These are phyloP conservation scores for Psilocybe subaeruginosa DNA, from an alignment of 768 basidiomycete species.

Conservation along the genomic window DNA sequence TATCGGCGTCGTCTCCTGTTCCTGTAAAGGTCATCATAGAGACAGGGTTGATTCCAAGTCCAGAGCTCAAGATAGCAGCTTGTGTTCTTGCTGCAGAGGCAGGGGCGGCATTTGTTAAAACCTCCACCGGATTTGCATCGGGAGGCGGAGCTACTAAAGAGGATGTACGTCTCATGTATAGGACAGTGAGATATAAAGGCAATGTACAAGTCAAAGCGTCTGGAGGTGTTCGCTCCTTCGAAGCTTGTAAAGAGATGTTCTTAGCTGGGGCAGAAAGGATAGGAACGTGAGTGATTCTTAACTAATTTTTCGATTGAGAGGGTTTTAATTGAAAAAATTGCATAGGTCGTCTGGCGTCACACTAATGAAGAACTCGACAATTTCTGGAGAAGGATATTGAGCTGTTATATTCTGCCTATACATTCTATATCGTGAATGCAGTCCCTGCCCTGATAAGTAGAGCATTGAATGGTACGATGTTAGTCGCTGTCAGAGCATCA, in stretches of 20 bases:
- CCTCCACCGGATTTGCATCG: conserved; percentile 52
- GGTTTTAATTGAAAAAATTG: neutral
- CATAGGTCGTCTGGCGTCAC: conserved; percentile 21
- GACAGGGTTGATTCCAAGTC: conserved; percentile 46
- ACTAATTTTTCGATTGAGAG: neutral
- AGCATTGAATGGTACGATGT: too few species aligned
- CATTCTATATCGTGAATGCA: neutral
- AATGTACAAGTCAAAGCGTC: conserved; percentile 53
- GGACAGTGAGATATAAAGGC: conserved; percentile 33
- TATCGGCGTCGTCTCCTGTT: conserved; percentile 32
- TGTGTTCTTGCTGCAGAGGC: conserved; percentile 51
- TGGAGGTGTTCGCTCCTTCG: conserved; percentile 51
- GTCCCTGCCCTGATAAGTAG: neutral
- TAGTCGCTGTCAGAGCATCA: too few species aligned
- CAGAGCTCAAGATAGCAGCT: conserved; percentile 46
- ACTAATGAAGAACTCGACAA: conserved; percentile 13
- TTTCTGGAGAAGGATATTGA: conserved; percentile 8
- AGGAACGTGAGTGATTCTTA: conserved; percentile 45
- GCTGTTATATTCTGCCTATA: too few species aligned
- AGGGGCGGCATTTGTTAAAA: conserved; percentile 56
- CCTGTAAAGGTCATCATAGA: conserved; percentile 58
- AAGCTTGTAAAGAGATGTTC: conserved; percentile 49
- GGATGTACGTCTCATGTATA: conserved; percentile 49
- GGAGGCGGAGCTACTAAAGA: conserved; percentile 44
- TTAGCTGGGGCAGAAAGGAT: conserved; percentile 53